A percentile compares a stretch with the other conserved stretches of the same genome.
These are phyloP conservation scores for Actinomortierella wolfii DNA, from an alignment of 371 early-diverging fungal species.

Conservation along the genomic window DNA sequence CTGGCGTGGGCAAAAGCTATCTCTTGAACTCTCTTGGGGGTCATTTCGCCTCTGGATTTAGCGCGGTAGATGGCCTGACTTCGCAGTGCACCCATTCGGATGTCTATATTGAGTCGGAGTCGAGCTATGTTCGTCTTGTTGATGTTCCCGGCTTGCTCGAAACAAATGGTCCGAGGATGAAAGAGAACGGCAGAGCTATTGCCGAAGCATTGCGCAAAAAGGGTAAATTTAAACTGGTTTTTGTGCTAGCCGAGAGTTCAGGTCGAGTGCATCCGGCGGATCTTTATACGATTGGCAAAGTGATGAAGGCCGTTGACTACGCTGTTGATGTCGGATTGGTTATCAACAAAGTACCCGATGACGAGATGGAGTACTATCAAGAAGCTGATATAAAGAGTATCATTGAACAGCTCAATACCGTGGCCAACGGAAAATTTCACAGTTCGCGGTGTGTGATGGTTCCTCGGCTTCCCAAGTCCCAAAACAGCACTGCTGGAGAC, in stretches of 20 bases:
- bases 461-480: slow-evolving; percentile 1
- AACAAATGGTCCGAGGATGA: background rate
- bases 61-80: too few species aligned
- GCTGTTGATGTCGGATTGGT: slow-evolving; percentile 1
- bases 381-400: slow-evolving; percentile 2
- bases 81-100: too few species aligned
- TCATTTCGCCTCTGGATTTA: too few species aligned
- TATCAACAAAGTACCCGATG: slow-evolving; percentile 7
- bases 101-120: too few species aligned
- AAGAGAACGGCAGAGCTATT: background rate
- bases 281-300: slow-evolving; percentile 2
- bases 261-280: background rate
- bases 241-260: background rate
- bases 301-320: slow-evolving; percentile 1
- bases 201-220: background rate
- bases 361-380: slow-evolving; percentile 4
- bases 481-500: too few species aligned
- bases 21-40: too few species aligned
- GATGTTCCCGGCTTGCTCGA: slow-evolving; percentile 1
- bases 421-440: background rate
- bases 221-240: background rate
- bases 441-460: background rate
- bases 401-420: background rate
- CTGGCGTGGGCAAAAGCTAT: too few species aligned
- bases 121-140: background rate